Evolutionary conservation across 208 protist genomes (phyloP).

Genomic region (Trypanosoma vivax): DNA sequence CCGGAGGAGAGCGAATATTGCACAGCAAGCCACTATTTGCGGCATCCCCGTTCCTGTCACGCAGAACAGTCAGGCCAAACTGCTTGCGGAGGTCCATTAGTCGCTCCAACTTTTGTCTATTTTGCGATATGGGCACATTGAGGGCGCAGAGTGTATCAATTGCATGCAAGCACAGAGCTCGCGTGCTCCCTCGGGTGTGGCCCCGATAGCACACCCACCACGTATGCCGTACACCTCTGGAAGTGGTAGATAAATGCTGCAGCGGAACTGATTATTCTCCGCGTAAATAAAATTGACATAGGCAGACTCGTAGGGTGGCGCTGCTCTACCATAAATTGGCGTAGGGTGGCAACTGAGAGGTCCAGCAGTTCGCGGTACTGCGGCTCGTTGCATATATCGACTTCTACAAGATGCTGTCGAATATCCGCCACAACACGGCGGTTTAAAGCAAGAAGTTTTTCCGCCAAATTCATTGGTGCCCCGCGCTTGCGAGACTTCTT

Average conservation of each 20-base stretch:
- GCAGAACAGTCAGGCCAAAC: conserved; percentile 38
- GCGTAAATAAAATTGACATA: conserved; percentile 34
- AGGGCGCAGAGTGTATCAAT: conserved; percentile 58
- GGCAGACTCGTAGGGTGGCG: conserved; percentile 47
- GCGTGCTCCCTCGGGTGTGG: conserved; percentile 18
- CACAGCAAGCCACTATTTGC: conserved; percentile 4
- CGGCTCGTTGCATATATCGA: conserved; percentile 26
- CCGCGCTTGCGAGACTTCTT: conserved; percentile 21
- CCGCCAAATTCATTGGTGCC: conserved; percentile 23
- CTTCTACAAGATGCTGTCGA: conserved; percentile 49
- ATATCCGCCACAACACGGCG: conserved; percentile 17
- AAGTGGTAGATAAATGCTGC: conserved; percentile 57
- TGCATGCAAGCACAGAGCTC: conserved; percentile 41
- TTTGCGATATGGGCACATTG: conserved; percentile 28
- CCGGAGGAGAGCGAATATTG: conserved; percentile 42
- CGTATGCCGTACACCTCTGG: conserved; percentile 54
- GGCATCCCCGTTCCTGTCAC: conserved; percentile 2
- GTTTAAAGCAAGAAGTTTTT: conserved; percentile 37
- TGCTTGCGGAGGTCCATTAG: conserved; percentile 37
- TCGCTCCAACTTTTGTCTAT: conserved; percentile 22
- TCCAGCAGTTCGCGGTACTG: conserved; percentile 31
- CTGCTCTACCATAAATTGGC: conserved; percentile 46
- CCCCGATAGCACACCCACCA: conserved; percentile 50
- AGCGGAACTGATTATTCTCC: conserved; percentile 35
- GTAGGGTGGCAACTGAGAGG: conserved; percentile 27